Evolutionary conservation across 352 stramenopile genomes (phyloP), one percentile per base, ranked within the genome.

Genomic region (Globisporangium carolinianum): DNA sequence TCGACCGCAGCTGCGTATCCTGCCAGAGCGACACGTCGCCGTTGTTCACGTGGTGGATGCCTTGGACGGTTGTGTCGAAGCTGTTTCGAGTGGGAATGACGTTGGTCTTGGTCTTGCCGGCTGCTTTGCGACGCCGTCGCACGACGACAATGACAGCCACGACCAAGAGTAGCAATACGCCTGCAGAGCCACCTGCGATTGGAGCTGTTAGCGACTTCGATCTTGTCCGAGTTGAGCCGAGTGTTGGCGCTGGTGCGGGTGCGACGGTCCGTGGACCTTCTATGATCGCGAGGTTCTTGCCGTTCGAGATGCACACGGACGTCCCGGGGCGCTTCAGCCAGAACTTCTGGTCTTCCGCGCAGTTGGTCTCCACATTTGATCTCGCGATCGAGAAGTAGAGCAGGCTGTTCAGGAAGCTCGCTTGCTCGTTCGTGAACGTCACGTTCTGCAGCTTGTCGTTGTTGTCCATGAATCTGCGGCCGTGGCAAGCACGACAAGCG

Each of bases 61-160:
- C n/a, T n/a, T n/a, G n/a, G n/a, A n/a, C n/a, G n/a, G n/a, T n/a
- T n/a, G n/a, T n/a, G n/a, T n/a, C n/a, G n/a, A n/a, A n/a, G n/a
- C n/a, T n/a, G n/a, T n/a, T n/a, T n/a, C n/a, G n/a, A n/a, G n/a
- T n/a, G n/a, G n/a, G n/a, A n/a, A n/a, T n/a, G n/a, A n/a, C n/a
- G n/a, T n/a, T n/a, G n/a, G n/a, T n/a, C n/a, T 43, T 43, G 5
- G 6, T 43, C 14, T 75, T 60, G 60, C 86, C 76, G 0, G 72
- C 76, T 48, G 87, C 49, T 50, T 89, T 87, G 35, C 38, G 38
- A 10, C 38, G 38, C 5, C 38, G 38, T 10, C 38, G 10, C 10
- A 10, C 38, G 38, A 43, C 6, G 38, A 43, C 6, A 5, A 43
- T 10, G 38, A 43, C 6, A 5, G 38, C 38, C 38, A 43, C 38